Base-by-base conservation (phyloP, 306 rosid species). In the Fragaria ananassa region DNA sequence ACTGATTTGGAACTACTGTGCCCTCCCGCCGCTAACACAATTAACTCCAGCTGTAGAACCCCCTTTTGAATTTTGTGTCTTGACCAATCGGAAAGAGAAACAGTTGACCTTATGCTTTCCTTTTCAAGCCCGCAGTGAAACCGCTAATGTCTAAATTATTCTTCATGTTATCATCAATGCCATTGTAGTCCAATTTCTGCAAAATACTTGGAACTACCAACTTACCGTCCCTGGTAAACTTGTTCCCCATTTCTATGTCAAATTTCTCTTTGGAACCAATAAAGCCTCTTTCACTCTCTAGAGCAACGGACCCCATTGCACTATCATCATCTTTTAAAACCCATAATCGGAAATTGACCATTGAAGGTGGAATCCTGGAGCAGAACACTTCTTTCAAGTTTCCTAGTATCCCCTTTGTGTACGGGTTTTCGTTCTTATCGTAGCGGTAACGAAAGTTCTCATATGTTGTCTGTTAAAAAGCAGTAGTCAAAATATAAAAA, bases 401-500 rank as follows among this genome's bases (percentile, higher is more conserved):
- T 67, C 53, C 68, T 34, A 79, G 0, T 37, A 90, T 19, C 62
- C 98, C 97, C 50, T 70, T 88, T 11, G 82, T 72, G 56, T 34
- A 89, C 15, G 98, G 98, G 50, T 92, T 95, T 74, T 86, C 89
- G 68, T 92, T 92, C 92, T 87, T 89, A 76, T 95, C 97, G 1
- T 95, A 95, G 21, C 93, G 98, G 64, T 90, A 92, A 34, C 96
- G 91, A 62, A 95, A 95, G 71, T 92, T 95, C 87, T 95, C 98
- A 44, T 95, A 92, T 21, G 97, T 95, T 37, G 98, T 95, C 97
- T 95, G 80, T 56, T 19, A 37, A 79, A 80, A 78, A 76, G 12
- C n/a, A 86, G 62, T 71, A 29, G 21, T 66, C 35, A 72, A 25
- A 66, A 63, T 64, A 63, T 54, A 14, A 17, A 77, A 62, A 37